Evolutionary conservation across 2,329 filamentous ascomycete genomes (phyloP), one percentile per base, ranked within the genome.

Genomic region (Penicillium italicum): DNA sequence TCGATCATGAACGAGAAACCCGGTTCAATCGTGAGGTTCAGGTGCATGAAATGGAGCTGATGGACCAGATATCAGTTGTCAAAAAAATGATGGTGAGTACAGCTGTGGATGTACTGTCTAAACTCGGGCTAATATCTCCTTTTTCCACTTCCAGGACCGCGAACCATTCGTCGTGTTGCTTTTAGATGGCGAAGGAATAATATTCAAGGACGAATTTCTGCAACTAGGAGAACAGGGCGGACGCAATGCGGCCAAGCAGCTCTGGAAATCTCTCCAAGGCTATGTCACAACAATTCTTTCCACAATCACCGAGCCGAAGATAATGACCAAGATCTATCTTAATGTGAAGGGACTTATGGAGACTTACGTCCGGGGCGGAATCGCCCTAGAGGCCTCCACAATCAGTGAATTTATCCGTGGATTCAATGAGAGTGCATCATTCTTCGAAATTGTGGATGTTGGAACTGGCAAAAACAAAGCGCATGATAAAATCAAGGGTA

Each of bases 111-210:
- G 12, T 10, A 33, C 37, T 44, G 37, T 30, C 7, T 58, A 53
- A 31, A 26, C 37, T 22, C 40, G 37, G 41, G 57, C 58, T 61
- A 50, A 63, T 40, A 45, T 30, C 26, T 33, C 2, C 16, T 8
- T 50, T 30, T 45, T 45, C 42, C 26, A 58, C 56, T 43, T 62
- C 28, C 61, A 80, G 78, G 76, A 80, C 49, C 77, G 78, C 50
- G 79, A 83, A 68, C 77, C 80, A 5, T 84, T 81, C 61, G 73
- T 84, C 38, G 67, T 82, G 16, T 73, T 82, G 31, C 71, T 85
- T 34, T 74, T 85, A 46, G 82, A 85, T 61, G 82, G 80, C 38
- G 80, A 83, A 60, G 79, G 77, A 42, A 78, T 82, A 69, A 76
- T 84, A 58, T 84, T 85, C 62, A 71, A 74, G 42, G 78, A 83